Evolutionary conservation across 2,329 filamentous ascomycete genomes (phyloP).

Genomic region (Stylonectria norvegica): DNA sequence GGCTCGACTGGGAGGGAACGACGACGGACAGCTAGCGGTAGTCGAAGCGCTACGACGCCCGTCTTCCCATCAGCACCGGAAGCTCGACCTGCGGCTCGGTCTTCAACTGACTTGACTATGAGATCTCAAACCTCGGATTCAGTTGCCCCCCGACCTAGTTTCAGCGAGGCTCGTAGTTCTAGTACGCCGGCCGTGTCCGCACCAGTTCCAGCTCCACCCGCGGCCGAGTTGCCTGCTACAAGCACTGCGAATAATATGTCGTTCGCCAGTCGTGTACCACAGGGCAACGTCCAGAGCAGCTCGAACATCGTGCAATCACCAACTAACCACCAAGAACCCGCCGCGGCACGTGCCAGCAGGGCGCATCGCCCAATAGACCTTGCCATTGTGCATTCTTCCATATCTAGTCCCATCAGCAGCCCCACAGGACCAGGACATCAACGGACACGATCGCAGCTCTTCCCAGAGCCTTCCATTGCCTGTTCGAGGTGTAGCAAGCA

Average conservation of each 20-base stretch:
- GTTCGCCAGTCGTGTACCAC: conserved; percentile 37
- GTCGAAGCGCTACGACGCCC: conserved; percentile 54
- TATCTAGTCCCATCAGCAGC: conserved; percentile 31
- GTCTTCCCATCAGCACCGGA: conserved; percentile 40
- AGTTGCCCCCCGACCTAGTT: conserved; percentile 36
- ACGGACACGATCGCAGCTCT: conserved; percentile 48
- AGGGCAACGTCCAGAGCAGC: conserved; percentile 19
- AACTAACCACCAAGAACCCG: conserved; percentile 19
- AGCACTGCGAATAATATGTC: conserved; percentile 28
- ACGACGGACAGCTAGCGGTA: conserved; percentile 51
- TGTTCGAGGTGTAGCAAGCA: conserved; percentile 68
- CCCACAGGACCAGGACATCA: conserved; percentile 36
- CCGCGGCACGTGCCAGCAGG: conserved; percentile 20
- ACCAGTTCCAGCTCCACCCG: conserved; percentile 19
- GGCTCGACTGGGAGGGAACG: conserved; percentile 34
- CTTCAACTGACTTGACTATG: conserved; percentile 60
- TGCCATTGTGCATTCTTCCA: conserved; percentile 34
- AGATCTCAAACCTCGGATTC: conserved; percentile 41
- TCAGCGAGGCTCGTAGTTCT: conserved; percentile 42
- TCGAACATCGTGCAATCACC: conserved; percentile 6
- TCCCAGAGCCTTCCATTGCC: conserved; percentile 66
- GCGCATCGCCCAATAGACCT: conserved; percentile 39
- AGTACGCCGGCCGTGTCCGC: conserved; percentile 35
- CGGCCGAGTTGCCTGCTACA: conserved; percentile 5
- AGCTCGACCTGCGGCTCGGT: conserved; percentile 52